Percentiles rank a stretch among this genome's conserved stretches.
Evolutionary conservation across 2,329 filamentous ascomycete species (phyloP).

Genomic region (Byssoonygena ceratinophila): DNA sequence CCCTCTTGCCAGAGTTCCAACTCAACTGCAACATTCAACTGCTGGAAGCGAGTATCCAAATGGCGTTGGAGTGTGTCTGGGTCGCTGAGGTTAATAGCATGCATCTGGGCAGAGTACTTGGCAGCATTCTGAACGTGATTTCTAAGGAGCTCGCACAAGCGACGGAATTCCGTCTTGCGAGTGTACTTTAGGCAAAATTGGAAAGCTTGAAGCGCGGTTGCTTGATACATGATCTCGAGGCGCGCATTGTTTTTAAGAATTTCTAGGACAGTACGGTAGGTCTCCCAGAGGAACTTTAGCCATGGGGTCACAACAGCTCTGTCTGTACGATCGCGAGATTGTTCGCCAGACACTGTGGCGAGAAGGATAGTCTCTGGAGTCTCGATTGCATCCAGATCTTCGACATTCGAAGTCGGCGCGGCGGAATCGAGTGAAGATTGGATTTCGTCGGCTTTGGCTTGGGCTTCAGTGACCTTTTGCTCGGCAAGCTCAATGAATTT

Average conservation of each 20-base stretch:
- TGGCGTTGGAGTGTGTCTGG: slow-evolving; percentile 95
- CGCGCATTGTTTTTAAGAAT: slow-evolving; percentile 98
- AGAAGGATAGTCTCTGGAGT: slow-evolving; percentile 97
- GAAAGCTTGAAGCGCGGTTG: slow-evolving; percentile 94
- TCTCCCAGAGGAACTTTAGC: slow-evolving; percentile 99
- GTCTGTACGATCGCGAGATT: slow-evolving; percentile 93
- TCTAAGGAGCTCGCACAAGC: slow-evolving; percentile 91
- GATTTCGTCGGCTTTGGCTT: slow-evolving; percentile 90
- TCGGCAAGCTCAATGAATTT: slow-evolving; percentile 96
- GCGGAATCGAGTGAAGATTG: slow-evolving; percentile 75
- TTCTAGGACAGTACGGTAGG: slow-evolving; percentile 93
- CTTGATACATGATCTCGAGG: slow-evolving; percentile 95
- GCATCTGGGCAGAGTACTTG: slow-evolving; percentile 98
- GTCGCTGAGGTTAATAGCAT: slow-evolving; percentile 97
- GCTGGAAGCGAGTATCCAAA: slow-evolving; percentile 94
- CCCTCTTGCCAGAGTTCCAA: slow-evolving; percentile 98
- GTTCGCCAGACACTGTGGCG: slow-evolving; percentile 94
- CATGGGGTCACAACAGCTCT: slow-evolving; percentile 96
- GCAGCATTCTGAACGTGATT: slow-evolving; percentile 98
- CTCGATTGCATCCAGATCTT: slow-evolving; percentile 93
- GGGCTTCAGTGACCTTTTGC: slow-evolving; percentile 88
- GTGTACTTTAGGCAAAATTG: slow-evolving; percentile 98
- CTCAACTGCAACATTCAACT: slow-evolving; percentile 95
- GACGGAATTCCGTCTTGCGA: slow-evolving; percentile 97
- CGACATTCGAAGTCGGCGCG: slow-evolving; percentile 62